Evolutionary conservation across 345 rosid genomes (phyloP).

Genomic region (Melaleuca quinquenervia): DNA sequence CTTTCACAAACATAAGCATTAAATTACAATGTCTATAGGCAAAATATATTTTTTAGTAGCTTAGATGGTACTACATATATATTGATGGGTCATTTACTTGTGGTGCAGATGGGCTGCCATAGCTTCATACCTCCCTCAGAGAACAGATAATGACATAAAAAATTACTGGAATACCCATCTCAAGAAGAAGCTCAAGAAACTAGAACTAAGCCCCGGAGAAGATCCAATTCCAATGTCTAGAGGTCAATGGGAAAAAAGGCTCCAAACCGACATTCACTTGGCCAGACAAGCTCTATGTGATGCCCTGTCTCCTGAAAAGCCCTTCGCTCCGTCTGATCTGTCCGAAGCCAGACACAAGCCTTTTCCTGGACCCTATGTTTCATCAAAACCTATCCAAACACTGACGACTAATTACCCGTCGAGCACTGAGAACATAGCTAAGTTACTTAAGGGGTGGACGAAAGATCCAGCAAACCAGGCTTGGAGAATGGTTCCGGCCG

Average conservation of each 20-base stretch:
- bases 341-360: background rate
- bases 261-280: constrained; percentile 26
- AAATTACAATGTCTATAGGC: background rate
- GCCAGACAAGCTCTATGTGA: constrained; percentile 24
- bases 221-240: constrained; percentile 8
- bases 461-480: background rate
- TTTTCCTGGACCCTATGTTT: background rate
- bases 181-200: constrained; percentile 23
- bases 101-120: constrained; percentile 38
- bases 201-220: background rate
- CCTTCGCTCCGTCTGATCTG: background rate
- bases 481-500: background rate
- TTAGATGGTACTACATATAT: background rate
- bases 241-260: constrained; percentile 39
- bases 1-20: background rate
- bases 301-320: constrained; percentile 19
- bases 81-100: background rate
- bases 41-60: background rate
- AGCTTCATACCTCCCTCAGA: constrained; percentile 35
- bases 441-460: constrained; percentile 24
- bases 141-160: constrained; percentile 36
- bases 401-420: constrained; percentile 10
- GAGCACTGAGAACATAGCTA: constrained; percentile 30
- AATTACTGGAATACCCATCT: constrained; percentile 37
- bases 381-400: background rate